These are phyloP conservation scores for Dysphania ambrosioides DNA, from an alignment of 148 eudicot species.

Conservation along the genomic window DNA sequence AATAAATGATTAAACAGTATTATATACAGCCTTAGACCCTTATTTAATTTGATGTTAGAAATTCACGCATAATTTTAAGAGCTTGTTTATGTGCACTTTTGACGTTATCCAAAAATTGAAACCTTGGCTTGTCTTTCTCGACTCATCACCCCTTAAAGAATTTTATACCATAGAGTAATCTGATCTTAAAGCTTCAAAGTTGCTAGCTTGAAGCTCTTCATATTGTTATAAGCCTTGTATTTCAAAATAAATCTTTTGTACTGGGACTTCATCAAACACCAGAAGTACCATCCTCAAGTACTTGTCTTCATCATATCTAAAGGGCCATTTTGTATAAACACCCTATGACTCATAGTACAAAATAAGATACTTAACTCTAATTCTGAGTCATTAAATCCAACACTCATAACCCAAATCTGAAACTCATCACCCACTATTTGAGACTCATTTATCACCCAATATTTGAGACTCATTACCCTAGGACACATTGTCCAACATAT, in stretches of 20 bases:
- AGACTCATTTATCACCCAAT: no score
- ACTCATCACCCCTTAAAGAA: not conserved
- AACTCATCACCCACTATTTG: no score
- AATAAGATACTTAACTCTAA: no score
- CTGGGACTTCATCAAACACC: not conserved
- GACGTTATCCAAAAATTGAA: not conserved
- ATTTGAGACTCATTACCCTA: no score
- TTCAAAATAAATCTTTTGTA: not conserved
- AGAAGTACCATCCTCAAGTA: not conserved
- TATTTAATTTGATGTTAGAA: not conserved
- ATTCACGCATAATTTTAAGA: not conserved
- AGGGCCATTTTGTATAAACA: no score
- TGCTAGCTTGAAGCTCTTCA: not conserved
- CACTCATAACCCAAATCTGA: no score
- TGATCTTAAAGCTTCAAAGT: not conserved
- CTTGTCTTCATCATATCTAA: not conserved
- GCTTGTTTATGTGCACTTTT: not conserved
- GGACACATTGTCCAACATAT: no score
- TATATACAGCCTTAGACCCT: not conserved
- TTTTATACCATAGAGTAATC: not conserved
- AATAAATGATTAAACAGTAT: not conserved
- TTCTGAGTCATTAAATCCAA: no score
- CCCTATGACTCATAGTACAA: no score
- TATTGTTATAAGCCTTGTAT: not conserved
- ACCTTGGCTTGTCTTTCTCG: not conserved